These are phyloP conservation scores for Phytopythium boreale DNA, from an alignment of 352 stramenopile species.

Conservation along the genomic window DNA sequence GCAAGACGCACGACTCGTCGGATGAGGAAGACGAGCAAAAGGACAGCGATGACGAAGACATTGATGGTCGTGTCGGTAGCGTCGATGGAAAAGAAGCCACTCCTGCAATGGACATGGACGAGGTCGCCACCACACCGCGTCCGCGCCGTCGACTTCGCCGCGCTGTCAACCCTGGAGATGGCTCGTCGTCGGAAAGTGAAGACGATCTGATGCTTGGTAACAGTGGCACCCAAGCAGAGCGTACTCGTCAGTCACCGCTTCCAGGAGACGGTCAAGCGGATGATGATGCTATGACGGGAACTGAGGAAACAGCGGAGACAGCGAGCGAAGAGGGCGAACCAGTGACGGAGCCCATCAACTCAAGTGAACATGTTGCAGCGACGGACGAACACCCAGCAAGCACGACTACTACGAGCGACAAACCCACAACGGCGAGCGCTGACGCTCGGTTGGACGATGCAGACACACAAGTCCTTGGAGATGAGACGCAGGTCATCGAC, in stretches of 20 bases:
- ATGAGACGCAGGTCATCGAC: background rate
- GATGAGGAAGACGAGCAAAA: slow-evolving; percentile 53
- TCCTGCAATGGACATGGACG: background rate
- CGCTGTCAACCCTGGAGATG: slow-evolving; percentile 34
- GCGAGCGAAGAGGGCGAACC: background rate
- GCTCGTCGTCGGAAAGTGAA: slow-evolving; percentile 31
- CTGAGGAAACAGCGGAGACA: background rate
- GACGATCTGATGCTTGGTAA: slow-evolving; percentile 35
- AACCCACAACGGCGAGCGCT: background rate
- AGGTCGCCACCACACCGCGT: slow-evolving; percentile 2
- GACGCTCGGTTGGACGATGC: background rate
- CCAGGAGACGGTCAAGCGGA: background rate
- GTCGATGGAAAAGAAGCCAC: slow-evolving; percentile 5
- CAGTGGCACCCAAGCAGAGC: background rate
- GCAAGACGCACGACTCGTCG: slow-evolving; percentile 67
- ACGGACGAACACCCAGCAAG: background rate
- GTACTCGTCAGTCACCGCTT: background rate
- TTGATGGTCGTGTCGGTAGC: slow-evolving; percentile 4
- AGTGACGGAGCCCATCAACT: background rate
- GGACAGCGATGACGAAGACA: slow-evolving; percentile 21
- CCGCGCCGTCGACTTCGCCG: slow-evolving; percentile 45
- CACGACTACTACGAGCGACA: background rate
- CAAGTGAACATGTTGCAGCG: background rate
- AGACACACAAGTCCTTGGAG: background rate
- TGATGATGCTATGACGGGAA: background rate